Percentiles rank a stretch among this genome's conserved stretches.
These are phyloP conservation scores for Papiliotrema nemorosa DNA, from an alignment of 1,284 basidiomycete genomes.

Conservation along the genomic window DNA sequence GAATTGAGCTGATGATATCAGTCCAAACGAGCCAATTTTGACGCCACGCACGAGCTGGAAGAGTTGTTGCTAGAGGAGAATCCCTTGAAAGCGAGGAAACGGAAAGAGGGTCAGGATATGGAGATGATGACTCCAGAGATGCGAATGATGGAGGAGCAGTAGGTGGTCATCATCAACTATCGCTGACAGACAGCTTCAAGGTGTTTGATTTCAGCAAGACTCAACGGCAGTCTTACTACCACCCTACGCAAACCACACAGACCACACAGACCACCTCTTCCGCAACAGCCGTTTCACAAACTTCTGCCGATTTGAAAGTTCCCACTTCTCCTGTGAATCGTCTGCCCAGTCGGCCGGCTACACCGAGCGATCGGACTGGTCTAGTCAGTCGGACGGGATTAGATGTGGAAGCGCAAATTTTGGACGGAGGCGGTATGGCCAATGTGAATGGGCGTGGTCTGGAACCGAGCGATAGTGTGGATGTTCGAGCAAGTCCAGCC, in stretches of 20 bases:
- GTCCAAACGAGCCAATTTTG: conserved; percentile 97
- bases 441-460: conserved; percentile 31
- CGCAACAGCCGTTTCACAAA: conserved; percentile 9
- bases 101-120: conserved; percentile 83
- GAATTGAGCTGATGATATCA: conserved; percentile 42
- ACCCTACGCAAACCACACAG: conserved; percentile 21
- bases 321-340: not conserved
- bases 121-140: conserved; percentile 82
- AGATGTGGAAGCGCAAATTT: conserved; percentile 48
- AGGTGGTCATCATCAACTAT: conserved; percentile 42
- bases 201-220: conserved; percentile 48
- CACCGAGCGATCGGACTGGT: conserved; percentile 35
- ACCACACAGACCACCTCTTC: conserved; percentile 16
- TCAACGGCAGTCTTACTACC: conserved; percentile 46
- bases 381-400: conserved; percentile 41
- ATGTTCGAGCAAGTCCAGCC: not conserved
- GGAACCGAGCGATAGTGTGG: not conserved
- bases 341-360: conserved; percentile 21
- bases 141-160: conserved; percentile 98
- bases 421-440: conserved; percentile 49
- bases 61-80: conserved; percentile 95
- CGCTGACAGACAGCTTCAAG: conserved; percentile 38
- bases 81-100: conserved; percentile 87
- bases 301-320: conserved; percentile 2
- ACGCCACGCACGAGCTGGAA: conserved; percentile 97